Evolutionary conservation across 169 alveolate genomes (phyloP).

Genomic region (Ichthyophthirius multifiliis): DNA sequence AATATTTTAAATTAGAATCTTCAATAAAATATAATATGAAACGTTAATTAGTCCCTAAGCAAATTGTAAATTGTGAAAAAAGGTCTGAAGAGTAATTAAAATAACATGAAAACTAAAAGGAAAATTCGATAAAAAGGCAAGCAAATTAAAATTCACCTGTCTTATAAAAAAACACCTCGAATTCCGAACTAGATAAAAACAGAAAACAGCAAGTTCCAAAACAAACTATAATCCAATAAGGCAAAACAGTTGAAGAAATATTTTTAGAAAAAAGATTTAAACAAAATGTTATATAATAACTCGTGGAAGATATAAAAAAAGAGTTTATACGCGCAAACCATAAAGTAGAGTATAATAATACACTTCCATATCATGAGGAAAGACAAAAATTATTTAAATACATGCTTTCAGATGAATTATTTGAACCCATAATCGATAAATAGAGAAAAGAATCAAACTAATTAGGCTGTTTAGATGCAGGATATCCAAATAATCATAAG

Average conservation of each 20-base stretch:
- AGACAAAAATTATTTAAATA: constrained; percentile 36
- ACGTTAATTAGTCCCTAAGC: constrained; percentile 43
- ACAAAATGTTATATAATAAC: not conserved
- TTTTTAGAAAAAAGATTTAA: constrained; percentile 29
- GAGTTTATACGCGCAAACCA: constrained; percentile 46
- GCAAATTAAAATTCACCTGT: too few species aligned
- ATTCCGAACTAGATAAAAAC: too few species aligned
- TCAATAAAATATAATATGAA: constrained; percentile 33
- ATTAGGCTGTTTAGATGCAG: constrained; percentile 17
- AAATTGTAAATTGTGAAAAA: not conserved
- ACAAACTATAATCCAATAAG: too few species aligned
- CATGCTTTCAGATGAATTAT: constrained; percentile 46
- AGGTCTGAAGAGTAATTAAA: constrained; percentile 25
- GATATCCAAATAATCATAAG: constrained; percentile 22
- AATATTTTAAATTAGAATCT: constrained; percentile 36
- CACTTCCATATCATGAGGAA: constrained; percentile 56
- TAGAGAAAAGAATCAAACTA: constrained; percentile 1
- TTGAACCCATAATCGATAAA: constrained; percentile 14
- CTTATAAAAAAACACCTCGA: too few species aligned
- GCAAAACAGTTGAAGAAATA: too few species aligned
- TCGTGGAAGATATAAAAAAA: constrained; percentile 45
- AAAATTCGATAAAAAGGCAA: too few species aligned
- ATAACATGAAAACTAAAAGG: too few species aligned
- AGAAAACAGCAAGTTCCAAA: too few species aligned
- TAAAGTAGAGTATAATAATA: constrained; percentile 38